phyloP scores from a whole-genome alignment of 176 grass and related monocot species.

The Dendrocalamus sinicus region DNA sequence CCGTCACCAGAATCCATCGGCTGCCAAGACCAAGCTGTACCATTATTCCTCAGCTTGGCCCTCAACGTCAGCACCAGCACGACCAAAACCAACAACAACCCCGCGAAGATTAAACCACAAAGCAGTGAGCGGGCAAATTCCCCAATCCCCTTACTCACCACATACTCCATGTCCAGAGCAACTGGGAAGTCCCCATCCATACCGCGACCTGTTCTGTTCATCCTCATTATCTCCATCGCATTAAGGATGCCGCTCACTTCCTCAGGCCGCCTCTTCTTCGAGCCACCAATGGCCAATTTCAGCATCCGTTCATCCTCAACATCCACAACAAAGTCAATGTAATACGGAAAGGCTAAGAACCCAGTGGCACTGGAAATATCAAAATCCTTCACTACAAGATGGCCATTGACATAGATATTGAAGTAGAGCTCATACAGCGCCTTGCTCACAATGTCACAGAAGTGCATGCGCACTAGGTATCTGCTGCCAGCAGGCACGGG shows the following conservation, averaged over 20 bases:
- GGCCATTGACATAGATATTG: slow-evolving; percentile 76
- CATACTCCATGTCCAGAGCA: slow-evolving; percentile 55
- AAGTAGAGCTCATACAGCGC: slow-evolving; percentile 73
- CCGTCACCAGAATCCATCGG: slow-evolving; percentile 52
- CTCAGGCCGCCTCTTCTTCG: slow-evolving; percentile 44
- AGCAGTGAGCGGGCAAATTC: slow-evolving; percentile 70
- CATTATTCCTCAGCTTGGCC: slow-evolving; percentile 55
- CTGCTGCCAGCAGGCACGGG: slow-evolving; percentile 55
- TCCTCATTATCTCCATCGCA: slow-evolving; percentile 96
- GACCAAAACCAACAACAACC: slow-evolving; percentile 59
- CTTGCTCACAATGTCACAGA: slow-evolving; percentile 87
- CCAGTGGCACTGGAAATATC: slow-evolving; percentile 67
- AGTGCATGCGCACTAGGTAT: slow-evolving; percentile 92
- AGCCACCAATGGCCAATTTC: slow-evolving; percentile 65
- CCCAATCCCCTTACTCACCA: slow-evolving; percentile 61
- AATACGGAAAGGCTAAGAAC: slow-evolving; percentile 75
- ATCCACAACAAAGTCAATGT: slow-evolving; percentile 84
- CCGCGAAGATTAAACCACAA: slow-evolving; percentile 72
- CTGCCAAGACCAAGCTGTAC: slow-evolving; percentile 43
- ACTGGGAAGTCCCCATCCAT: slow-evolving; percentile 61
- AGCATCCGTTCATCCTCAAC: slow-evolving; percentile 53
- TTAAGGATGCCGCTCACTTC: slow-evolving; percentile 77
- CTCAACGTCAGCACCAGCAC: slow-evolving; percentile 68
- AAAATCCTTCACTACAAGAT: slow-evolving; percentile 68
- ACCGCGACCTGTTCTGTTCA: slow-evolving; percentile 71